Evolutionary conservation across 2,329 filamentous ascomycete species (phyloP), one percentile per base, ranked within the genome.

Genomic region (Penicillium sp.): DNA sequence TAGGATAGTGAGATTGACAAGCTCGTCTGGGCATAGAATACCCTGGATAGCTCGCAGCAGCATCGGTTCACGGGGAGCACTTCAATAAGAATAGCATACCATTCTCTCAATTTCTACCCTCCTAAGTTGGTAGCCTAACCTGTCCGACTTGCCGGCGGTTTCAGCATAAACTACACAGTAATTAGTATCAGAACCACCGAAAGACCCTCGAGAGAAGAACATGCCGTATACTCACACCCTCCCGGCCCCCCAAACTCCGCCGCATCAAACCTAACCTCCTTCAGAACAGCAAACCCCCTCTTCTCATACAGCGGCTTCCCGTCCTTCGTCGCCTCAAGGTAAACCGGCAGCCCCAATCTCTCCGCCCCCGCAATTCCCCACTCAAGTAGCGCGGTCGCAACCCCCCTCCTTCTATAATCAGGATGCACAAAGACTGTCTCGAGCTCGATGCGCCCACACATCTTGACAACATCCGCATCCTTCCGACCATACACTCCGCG

Each of bases 211-310:
- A 26, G 26, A 26, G 26, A 35, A 35, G 31, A 21, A 54, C 57
- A 52, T 21, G 49, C 50, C 7, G 58, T 55, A 49, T 48, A 55
- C 51, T n/a, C 17, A n/a, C 47, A 51, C 58, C 3, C 17, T 5
- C 49, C 57, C 19, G 13, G 9, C 1, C 45, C 30, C 17, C 51
- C 31, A 49, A 26, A 60, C 9, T n/a, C n/a, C 5, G n/a, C 26
- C 9, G 26, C 35, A 46, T 38, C 48, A 35, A 46, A 56, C 13
- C 50, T 15, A 7, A 30, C 51, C 8, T 6, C 15, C 58, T 13
- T 51, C 3, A 60, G 23, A 15, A 11, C 21, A 19, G 52, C 51
- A 45, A 65, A 61, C 11, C 82, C 64, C 17, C 30, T 26, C 19
- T n/a, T 30, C 31, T 58, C 56, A 59, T 65, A 64, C 13, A 64